Evolutionary conservation across 2,329 filamentous ascomycete species (phyloP), one percentile per base, ranked within the genome.

Genomic region (Cytospora mali): DNA sequence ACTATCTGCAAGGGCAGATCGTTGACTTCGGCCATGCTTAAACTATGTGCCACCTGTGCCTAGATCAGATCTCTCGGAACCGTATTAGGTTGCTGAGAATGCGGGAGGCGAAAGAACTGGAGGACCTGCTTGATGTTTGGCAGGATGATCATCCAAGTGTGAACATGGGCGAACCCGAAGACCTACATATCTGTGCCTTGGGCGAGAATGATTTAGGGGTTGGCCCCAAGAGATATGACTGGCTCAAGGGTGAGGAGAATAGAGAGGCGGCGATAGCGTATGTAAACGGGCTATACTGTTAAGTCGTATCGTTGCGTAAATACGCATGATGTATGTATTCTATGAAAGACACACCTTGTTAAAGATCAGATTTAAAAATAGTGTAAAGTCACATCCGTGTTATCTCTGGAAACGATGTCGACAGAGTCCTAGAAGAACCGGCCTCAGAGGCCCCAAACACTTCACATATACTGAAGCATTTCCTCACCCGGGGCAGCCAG

Each of bases 11-110:
- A 23, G 25, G 49, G 11, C 27, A 27, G 49, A 14, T 67, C 23
- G 35, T 66, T 23, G 64, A 67, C 46, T 64, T 67, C 39, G 55
- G 64, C 59, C 27, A 48, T 11, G 55, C 64, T 4, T 62, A 52
- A 61, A 61, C 66, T 7, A 61, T 51, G 35, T 54, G 18, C 11
- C 60, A 65, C 25, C 65, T 62, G 13, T 46, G 28, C 6, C 42
- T 61, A 11, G 50, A 28, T 27, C 49, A 3, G 49, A 51, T 51
- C 27, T 6, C 14, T 16, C 25, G 25, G 18, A 23, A 27, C 49
- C 13, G n/a, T 51, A 23, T 51, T 23, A 4, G 14, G 13, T 27
- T 23, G 23, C n/a, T 51, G 4, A 51, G 49, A n/a, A 51, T 27
- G 49, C 25, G 16, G 23, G 49, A 51, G 0, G 29, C 49, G 9